phyloP scores from a whole-genome alignment of 1,284 basidiomycete species.

The Flammula alnicola region DNA sequence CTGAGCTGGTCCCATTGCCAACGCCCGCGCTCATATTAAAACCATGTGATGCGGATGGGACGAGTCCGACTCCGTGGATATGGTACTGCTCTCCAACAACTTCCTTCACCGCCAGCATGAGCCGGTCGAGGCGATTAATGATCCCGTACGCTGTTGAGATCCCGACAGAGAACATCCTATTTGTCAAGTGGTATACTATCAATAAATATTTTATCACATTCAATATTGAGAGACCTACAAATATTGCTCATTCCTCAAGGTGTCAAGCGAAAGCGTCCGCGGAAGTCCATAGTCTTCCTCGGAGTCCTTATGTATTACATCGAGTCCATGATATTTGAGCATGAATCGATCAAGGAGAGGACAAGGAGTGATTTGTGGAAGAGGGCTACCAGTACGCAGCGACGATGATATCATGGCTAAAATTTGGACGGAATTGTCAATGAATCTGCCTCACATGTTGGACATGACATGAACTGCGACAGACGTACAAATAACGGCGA shows the following conservation, averaged over 20 bases:
- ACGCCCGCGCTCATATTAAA: neutral
- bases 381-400: constrained; percentile 73
- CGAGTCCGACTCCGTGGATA: constrained; percentile 64
- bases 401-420: constrained; percentile 72
- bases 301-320: constrained; percentile 65
- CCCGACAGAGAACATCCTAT: constrained; percentile 76
- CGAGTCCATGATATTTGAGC: constrained; percentile 61
- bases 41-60: neutral
- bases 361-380: constrained; percentile 88
- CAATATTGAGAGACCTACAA: constrained; percentile 46
- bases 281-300: constrained; percentile 76
- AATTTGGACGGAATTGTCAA: too few relatives aligned
- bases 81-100: constrained; percentile 83
- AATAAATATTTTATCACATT: neutral
- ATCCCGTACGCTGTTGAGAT: constrained; percentile 72
- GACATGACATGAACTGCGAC: neutral
- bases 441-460: neutral
- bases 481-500: constrained; percentile 75
- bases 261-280: constrained; percentile 64
- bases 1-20: neutral
- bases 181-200: neutral
- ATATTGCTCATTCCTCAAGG: constrained; percentile 72
- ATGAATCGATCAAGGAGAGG: constrained; percentile 81
- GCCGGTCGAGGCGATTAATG: constrained; percentile 66
- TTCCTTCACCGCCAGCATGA: constrained; percentile 81